Conservation (phyloP, 1,284 basidiomycete genomes). For the Sphaerobolus stellatus region DNA sequence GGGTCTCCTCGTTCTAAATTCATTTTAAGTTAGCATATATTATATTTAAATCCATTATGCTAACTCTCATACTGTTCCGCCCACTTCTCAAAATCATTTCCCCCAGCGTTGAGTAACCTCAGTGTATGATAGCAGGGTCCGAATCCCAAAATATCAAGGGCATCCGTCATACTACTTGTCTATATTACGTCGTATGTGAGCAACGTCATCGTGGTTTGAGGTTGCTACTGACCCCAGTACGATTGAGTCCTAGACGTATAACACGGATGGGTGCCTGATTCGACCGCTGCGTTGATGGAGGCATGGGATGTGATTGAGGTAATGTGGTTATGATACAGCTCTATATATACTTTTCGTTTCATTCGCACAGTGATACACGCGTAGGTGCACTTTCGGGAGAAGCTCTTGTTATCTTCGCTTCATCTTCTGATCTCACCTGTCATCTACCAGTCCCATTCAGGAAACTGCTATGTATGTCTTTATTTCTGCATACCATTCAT, state of each 20-base stretch:
- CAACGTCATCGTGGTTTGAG: background rate
- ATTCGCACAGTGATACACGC: too few relatives aligned
- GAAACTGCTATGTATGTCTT: too few relatives aligned
- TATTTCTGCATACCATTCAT: too few relatives aligned
- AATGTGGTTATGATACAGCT: too few relatives aligned
- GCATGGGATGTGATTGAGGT: too few relatives aligned
- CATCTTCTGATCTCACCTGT: too few relatives aligned
- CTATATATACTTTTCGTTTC: too few relatives aligned
- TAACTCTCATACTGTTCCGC: background rate
- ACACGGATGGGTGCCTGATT: background rate
- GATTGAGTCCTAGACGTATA: background rate
- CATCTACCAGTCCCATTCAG: too few relatives aligned
- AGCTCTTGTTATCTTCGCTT: too few relatives aligned
- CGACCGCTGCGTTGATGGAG: too few relatives aligned
- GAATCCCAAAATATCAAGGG: background rate
- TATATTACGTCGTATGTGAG: background rate
- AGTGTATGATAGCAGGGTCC: background rate
- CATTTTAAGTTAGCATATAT: too few relatives aligned
- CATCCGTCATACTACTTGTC: background rate
- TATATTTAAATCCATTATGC: background rate
- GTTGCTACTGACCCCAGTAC: background rate
- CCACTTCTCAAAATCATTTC: background rate
- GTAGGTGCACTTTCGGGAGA: too few relatives aligned
- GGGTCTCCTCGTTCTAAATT: background rate
- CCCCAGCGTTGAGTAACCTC: background rate